Evolutionary conservation across 306 rosid species (phyloP), one percentile per base, ranked within the genome.

Genomic region (Pueraria montana): DNA sequence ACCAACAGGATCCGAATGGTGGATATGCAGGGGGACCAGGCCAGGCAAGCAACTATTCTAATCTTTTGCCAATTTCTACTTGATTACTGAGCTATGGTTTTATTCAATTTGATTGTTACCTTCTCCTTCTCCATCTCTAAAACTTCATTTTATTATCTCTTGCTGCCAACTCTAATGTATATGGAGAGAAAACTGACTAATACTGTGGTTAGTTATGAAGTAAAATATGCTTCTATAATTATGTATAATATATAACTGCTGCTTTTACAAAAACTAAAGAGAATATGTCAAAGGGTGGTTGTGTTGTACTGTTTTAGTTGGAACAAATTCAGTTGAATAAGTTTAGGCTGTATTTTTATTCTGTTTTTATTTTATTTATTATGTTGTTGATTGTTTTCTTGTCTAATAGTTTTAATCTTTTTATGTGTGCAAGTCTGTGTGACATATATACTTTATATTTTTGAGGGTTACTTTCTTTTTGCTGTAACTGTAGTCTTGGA

Each of bases 21-120:
- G 98, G 98, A 79, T 95, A 86, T 85, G 96, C 92, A 34, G 99
- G 99, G 17, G 99, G 98, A 75, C 99, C 99, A 85, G 96, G 94
- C 77, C 99, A 95, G 98, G 99, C 90, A 89, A 88, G 97, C 74
- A 49, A 68, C 84, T 69, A 20, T 21, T 86, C 52, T 14, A 12
- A 13, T 18, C 72, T 77, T 58, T 77, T 1, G 18, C 62, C 7
- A 49, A 59, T 42, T 78, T 78, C 21, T 73, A 66, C 63, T 83
- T 32, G 27, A 53, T 11, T 76, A 65, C 80, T 36, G 38, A 67
- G 62, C 53, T 86, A 27, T 65, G 74, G 26, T 78, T 67, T 52
- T 50, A 72, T 81, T 76, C 79, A 26, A n/a, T 82, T 67, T 72
- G 20, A 34, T 72, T 64, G 9, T 27, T 30, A 48, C 42, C 53